A percentile compares a stretch with the other conserved stretches of the same genome.
These are phyloP conservation scores for Paramecium tetraurelia DNA, from an alignment of 73 alveolate species.

Conservation along the genomic window DNA sequence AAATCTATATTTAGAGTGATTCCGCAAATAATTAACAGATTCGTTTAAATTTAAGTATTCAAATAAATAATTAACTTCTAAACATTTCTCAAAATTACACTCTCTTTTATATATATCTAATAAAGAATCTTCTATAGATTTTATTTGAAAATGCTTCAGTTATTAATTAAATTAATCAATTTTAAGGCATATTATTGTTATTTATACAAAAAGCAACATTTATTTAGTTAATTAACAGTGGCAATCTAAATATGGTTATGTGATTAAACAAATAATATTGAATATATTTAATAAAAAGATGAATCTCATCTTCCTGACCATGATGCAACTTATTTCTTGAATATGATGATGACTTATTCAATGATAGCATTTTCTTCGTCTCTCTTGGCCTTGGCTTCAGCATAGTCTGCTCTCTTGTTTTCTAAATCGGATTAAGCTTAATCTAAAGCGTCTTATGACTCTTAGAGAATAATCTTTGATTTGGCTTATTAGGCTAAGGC, in stretches of 20 bases:
- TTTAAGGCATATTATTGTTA: no score
- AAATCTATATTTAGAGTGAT: no score
- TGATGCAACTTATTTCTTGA: conserved; percentile 53
- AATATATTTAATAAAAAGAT: background rate
- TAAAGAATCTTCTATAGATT: no score
- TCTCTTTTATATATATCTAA: no score
- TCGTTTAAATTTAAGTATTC: no score
- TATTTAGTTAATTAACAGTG: no score
- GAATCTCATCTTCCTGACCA: conserved; percentile 54
- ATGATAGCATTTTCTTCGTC: conserved; percentile 39
- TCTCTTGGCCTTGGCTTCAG: conserved; percentile 43
- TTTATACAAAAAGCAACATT: no score
- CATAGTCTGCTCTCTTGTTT: conserved; percentile 29
- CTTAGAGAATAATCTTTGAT: conserved; percentile 33
- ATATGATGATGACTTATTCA: conserved; percentile 11
- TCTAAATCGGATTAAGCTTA: conserved; percentile 33
- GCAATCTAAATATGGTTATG: background rate
- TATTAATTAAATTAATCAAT: no score
- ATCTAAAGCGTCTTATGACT: conserved; percentile 42
- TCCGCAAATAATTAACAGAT: no score
- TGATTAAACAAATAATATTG: background rate
- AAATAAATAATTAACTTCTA: no score
- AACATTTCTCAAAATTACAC: no score
- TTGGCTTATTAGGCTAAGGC: conserved; percentile 43
- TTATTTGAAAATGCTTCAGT: no score